Percentiles rank a stretch among this genome's conserved stretches.
Evolutionary conservation across 805 yeast genomes (phyloP).

Genomic region (Zygoascus bituminiphila): DNA sequence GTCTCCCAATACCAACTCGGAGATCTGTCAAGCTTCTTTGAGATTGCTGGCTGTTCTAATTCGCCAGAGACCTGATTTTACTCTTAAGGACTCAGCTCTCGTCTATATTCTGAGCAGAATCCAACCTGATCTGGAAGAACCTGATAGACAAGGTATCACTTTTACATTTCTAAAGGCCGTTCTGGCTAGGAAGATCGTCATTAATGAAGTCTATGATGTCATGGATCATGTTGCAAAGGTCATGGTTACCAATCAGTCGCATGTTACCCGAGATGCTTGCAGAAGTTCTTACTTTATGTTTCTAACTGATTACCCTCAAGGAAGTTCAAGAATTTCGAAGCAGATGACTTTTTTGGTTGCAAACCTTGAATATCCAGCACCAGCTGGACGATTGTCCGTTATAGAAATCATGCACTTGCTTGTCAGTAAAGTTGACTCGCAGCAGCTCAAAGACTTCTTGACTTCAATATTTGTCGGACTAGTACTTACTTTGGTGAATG

Average conservation of each 20-base stretch:
- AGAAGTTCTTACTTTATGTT: conserved; percentile 78
- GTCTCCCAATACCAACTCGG: conserved; percentile 68
- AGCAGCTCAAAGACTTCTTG: conserved; percentile 32
- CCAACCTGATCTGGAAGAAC: conserved; percentile 84
- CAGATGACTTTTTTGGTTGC: conserved; percentile 74
- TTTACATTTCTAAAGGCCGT: conserved; percentile 75
- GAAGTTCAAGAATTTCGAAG: conserved; percentile 72
- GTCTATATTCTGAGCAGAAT: conserved; percentile 65
- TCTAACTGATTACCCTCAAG: conserved; percentile 90
- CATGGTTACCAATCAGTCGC: conserved; percentile 83
- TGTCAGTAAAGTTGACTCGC: conserved; percentile 54
- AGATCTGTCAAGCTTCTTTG: conserved; percentile 70
- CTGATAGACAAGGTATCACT: conserved; percentile 79
- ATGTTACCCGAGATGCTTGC: conserved; percentile 74
- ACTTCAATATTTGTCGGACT: conserved; percentile 77
- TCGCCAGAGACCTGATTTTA: conserved; percentile 57
- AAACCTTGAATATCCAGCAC: conserved; percentile 77
- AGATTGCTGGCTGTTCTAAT: conserved; percentile 65
- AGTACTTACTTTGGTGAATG: conserved; percentile 68
- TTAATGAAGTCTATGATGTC: conserved; percentile 85
- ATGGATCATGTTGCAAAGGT: conserved; percentile 74
- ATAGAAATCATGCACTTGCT: conserved; percentile 76
- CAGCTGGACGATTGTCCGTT: conserved; percentile 80
- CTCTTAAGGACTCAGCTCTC: conserved; percentile 60
- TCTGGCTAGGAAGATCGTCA: conserved; percentile 60